phyloP scores from a whole-genome alignment of 2,329 filamentous ascomycete species.

The Neofusicoccum sp. region DNA sequence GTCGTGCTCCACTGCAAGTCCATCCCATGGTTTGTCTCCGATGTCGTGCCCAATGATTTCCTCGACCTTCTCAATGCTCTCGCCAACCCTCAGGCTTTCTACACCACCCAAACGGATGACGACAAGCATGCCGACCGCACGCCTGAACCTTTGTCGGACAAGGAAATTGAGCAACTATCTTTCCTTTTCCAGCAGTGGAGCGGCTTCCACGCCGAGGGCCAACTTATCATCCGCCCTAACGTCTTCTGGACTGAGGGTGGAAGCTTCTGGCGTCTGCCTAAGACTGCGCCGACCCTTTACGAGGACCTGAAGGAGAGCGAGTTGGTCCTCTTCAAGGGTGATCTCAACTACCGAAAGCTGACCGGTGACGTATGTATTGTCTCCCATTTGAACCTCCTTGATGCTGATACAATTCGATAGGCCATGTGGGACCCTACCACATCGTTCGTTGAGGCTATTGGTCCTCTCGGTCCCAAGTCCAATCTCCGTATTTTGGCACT shows the following conservation, averaged over 20 bases:
- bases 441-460: slow-evolving; percentile 79
- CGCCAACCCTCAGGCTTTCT: slow-evolving; percentile 75
- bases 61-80: slow-evolving; percentile 76
- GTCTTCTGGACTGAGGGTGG: slow-evolving; percentile 87
- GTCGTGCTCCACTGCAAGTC: slow-evolving; percentile 90
- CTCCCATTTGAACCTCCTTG: not conserved
- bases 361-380: slow-evolving; percentile 73
- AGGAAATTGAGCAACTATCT: slow-evolving; percentile 64
- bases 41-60: slow-evolving; percentile 87
- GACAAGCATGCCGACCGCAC: slow-evolving; percentile 53
- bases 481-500: slow-evolving; percentile 83
- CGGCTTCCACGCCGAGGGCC: slow-evolving; percentile 74
- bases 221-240: slow-evolving; percentile 79
- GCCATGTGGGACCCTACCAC: slow-evolving; percentile 83
- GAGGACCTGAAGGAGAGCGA: slow-evolving; percentile 80
- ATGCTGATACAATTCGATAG: slow-evolving; percentile 42
- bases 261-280: slow-evolving; percentile 84
- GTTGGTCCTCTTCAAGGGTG: slow-evolving; percentile 94
- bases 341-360: slow-evolving; percentile 93
- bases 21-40: slow-evolving; percentile 97
- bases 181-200: slow-evolving; percentile 85
- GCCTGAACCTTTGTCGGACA: slow-evolving; percentile 62
- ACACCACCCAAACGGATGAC: slow-evolving; percentile 70
- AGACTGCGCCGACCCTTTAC: slow-evolving; percentile 63
- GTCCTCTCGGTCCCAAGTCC: slow-evolving; percentile 76